Evolutionary conservation across 2,329 filamentous ascomycete genomes (phyloP), one percentile per base, ranked within the genome.

Genomic region (Exophiala xenobiotica): DNA sequence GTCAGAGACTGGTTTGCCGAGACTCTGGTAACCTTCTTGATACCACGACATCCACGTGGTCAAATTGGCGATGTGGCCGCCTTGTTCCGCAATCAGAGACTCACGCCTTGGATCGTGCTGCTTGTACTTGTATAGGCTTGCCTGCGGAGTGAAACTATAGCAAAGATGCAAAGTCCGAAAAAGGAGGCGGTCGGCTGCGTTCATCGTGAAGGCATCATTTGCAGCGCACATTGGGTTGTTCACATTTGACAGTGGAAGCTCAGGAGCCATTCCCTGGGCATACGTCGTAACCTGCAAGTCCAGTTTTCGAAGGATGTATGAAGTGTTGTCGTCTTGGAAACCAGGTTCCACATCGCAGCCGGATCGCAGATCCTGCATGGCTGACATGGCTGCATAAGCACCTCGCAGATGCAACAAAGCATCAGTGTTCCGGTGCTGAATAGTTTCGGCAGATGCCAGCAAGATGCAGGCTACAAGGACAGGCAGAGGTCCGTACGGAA

Each of bases 341-440:
- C 7, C 24, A 11, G 22, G 20, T 11, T 16, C 22, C 6, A 12
- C 6, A 27, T 6, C 6, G 26, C 26, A 6, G 6, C 26, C 26
- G 26, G 26, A 6, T 12, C 26, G 26, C 6, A 27, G 26, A n/a
- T n/a, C n/a, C 20, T 29, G 19, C 16, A 29, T 20, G 14, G 40
- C 14, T 12, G 23, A 19, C 35, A 52, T 43, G 22, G 29, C 22
- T 8, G 35, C 18, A 23, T 42, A 52, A 6, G 51, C 51, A 2
- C 51, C 51, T n/a, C 24, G 46, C 12, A 53, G 35, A 33, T 53
- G 51, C 16, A 38, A 26, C 29, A 53, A 14, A 6, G 51, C 51
- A 23, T 49, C 39, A 5, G 19, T 43, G 3, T 44, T 38, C 19
- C 33, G 16, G 24, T 50, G 16, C 38, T 46, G 46, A 19, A 53